Conservation (phyloP, 2,329 filamentous ascomycete species). For the Geoglossum cookeanum region DNA sequence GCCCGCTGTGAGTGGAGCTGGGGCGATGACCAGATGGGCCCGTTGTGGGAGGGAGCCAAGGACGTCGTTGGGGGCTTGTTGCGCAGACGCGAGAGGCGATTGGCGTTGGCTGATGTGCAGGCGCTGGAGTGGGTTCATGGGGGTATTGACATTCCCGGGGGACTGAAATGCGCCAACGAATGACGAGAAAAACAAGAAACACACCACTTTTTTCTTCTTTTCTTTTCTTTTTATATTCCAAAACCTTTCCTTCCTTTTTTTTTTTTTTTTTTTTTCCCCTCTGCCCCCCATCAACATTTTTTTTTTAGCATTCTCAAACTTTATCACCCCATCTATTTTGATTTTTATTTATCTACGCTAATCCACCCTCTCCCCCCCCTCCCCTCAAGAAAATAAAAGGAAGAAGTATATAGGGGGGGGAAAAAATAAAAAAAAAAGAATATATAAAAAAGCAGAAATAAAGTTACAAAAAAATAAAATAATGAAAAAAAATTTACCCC, state of each 20-base stretch:
- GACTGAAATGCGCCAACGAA: constrained; percentile 10
- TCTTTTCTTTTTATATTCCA: background rate
- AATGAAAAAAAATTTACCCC: background rate
- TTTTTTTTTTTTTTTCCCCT: background rate
- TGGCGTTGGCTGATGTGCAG: constrained; percentile 54
- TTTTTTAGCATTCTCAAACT: too few species aligned
- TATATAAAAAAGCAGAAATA: too few species aligned
- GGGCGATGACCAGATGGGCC: constrained; percentile 71
- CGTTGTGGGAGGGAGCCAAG: constrained; percentile 60
- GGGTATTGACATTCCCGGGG: constrained; percentile 48
- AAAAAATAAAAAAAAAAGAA: too few species aligned
- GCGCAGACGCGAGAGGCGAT: constrained; percentile 63
- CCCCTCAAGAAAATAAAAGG: too few species aligned
- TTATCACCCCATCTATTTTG: too few species aligned
- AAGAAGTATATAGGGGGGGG: too few species aligned
- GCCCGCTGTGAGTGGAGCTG: constrained; percentile 91
- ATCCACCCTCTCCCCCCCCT: too few species aligned
- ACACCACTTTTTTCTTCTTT: background rate
- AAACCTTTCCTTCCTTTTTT: background rate
- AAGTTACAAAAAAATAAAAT: too few species aligned
- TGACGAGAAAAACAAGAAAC: too few species aligned
- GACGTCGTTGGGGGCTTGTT: constrained; percentile 68
- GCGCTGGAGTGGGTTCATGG: constrained; percentile 55
- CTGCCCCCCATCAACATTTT: too few species aligned
- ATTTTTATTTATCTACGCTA: background rate